Percentiles rank a stretch among this genome's conserved stretches.
phyloP scores from a whole-genome alignment of 1,284 basidiomycete genomes.

The Porogramme epimiltina region DNA sequence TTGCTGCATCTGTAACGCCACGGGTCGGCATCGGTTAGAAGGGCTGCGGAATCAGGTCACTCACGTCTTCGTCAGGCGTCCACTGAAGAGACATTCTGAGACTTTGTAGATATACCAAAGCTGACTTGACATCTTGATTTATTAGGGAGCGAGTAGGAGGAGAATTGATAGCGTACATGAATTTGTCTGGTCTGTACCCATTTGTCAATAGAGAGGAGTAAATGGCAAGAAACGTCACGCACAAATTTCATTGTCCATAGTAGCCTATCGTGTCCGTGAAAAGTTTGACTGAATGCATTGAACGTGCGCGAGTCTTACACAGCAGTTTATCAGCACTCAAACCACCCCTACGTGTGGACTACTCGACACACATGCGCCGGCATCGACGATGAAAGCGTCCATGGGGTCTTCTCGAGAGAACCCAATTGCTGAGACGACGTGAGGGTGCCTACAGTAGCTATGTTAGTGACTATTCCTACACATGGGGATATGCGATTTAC shows the following conservation, averaged over 20 bases:
- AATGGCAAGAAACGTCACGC: neutral
- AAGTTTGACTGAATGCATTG: neutral
- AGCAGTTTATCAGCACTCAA: neutral
- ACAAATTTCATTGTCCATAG: neutral
- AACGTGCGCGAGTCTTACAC: neutral
- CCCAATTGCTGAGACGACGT: neutral
- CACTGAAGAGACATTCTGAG: neutral
- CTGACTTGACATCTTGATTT: neutral
- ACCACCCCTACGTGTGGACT: neutral
- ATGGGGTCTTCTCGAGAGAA: neutral
- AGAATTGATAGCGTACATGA: neutral
- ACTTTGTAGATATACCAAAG: neutral
- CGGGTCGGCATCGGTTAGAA: too few species aligned
- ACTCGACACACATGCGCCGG: neutral
- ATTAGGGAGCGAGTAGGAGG: too few species aligned
- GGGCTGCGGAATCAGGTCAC: too few species aligned
- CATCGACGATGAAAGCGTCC: neutral
- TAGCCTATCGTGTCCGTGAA: neutral
- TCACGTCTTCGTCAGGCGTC: constrained; percentile 1
- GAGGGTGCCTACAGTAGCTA: neutral
- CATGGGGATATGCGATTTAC: neutral
- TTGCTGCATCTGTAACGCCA: neutral
- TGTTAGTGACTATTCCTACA: neutral
- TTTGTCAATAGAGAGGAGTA: neutral
- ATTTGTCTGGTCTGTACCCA: neutral